Percentiles rank a stretch among this genome's conserved stretches.
Conservation (phyloP, 768 basidiomycete genomes). For the Baorangia bicolor region DNA sequence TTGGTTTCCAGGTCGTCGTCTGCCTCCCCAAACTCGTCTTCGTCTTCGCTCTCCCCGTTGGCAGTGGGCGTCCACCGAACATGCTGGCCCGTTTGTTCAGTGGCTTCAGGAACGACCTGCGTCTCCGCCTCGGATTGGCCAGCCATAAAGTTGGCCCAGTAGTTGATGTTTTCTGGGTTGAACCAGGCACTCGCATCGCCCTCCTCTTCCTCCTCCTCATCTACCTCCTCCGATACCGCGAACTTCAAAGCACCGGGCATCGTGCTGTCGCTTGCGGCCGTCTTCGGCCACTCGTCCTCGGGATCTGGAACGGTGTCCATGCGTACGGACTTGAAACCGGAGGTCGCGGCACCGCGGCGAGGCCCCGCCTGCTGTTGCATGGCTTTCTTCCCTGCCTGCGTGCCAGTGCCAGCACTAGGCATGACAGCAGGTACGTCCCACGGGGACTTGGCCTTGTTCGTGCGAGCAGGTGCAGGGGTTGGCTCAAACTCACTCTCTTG, state of each 20-base stretch:
- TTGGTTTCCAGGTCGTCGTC: conserved; percentile 18
- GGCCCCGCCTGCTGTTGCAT: conserved; percentile 7
- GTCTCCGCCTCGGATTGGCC: conserved; percentile 12
- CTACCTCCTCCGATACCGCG: conserved; percentile 4
- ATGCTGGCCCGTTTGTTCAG: conserved; percentile 19
- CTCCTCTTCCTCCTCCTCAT: conserved; percentile 22
- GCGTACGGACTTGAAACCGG: conserved; percentile 11
- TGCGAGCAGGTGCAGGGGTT: background rate
- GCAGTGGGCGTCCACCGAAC: conserved; percentile 26
- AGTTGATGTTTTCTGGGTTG: conserved; percentile 22
- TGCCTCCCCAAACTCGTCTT: conserved; percentile 16
- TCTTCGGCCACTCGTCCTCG: conserved; percentile 8
- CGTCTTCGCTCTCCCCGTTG: conserved; percentile 23
- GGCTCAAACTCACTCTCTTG: conserved; percentile 16
- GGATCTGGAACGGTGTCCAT: conserved; percentile 16
- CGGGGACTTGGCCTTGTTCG: conserved; percentile 19
- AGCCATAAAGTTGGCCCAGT: conserved; percentile 32
- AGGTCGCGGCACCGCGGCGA: conserved; percentile 4
- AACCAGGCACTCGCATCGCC: conserved; percentile 23
- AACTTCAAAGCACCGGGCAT: conserved; percentile 10
- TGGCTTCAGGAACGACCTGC: background rate
- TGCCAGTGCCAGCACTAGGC: background rate
- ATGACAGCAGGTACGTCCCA: conserved; percentile 10
- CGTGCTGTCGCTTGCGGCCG: background rate
- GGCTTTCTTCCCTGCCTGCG: conserved; percentile 16